These are phyloP conservation scores for Chlorella variabilis DNA, from an alignment of 163 green algal species.

Conservation along the genomic window DNA sequence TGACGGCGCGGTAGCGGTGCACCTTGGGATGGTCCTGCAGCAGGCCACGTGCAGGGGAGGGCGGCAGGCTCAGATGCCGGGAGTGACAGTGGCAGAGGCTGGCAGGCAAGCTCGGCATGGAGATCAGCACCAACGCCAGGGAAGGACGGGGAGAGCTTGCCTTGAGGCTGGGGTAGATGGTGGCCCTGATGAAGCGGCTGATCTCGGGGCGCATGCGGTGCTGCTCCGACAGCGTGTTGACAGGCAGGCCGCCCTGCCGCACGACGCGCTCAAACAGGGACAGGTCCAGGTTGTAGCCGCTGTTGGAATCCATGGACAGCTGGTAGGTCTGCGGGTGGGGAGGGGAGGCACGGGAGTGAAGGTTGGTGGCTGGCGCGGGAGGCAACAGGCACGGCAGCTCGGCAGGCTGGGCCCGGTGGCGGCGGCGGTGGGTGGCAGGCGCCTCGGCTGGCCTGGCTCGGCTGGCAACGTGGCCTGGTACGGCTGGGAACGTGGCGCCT, in stretches of 20 bases:
- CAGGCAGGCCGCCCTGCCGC: conserved; percentile 40
- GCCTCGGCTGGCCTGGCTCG: too few species aligned
- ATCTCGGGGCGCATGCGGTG: conserved; percentile 79
- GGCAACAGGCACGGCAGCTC: too few species aligned
- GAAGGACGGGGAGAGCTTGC: too few species aligned
- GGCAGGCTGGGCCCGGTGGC: not conserved
- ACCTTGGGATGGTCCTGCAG: conserved; percentile 67
- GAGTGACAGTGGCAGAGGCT: too few species aligned
- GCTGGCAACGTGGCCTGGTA: too few species aligned
- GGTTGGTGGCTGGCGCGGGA: too few species aligned
- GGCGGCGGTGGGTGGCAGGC: too few species aligned
- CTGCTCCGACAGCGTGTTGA: conserved; percentile 65
- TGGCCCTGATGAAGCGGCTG: conserved; percentile 68
- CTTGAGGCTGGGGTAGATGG: conserved; percentile 75
- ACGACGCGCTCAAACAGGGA: conserved; percentile 80
- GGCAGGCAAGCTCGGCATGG: not conserved
- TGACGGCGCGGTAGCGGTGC: conserved; percentile 55
- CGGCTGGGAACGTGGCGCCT: too few species aligned
- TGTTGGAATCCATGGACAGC: conserved; percentile 55
- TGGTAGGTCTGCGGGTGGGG: conserved; percentile 61
- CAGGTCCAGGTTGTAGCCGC: conserved; percentile 77
- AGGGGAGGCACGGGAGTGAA: too few species aligned
- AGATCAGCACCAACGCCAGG: too few species aligned
- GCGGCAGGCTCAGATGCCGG: too few species aligned
- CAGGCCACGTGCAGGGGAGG: too few species aligned